These are phyloP conservation scores for Daphne laureola DNA, from an alignment of 441 rosid genomes.

Conservation along the genomic window DNA sequence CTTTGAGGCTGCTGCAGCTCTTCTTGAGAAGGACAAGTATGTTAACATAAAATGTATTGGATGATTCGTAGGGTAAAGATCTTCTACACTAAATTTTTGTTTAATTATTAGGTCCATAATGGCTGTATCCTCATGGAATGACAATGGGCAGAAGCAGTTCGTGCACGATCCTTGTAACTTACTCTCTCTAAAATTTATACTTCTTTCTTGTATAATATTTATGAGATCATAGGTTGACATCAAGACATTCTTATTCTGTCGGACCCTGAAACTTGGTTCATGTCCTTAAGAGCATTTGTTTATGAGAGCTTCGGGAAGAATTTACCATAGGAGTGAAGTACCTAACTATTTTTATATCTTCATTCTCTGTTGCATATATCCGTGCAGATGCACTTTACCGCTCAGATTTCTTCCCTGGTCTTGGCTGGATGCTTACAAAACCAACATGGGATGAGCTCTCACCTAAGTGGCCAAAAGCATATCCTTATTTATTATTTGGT, in stretches of 20 bases:
- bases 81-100: too few species aligned
- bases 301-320: too few species aligned
- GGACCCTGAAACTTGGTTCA: too few species aligned
- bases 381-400: slow-evolving; percentile 79
- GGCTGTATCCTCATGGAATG: slow-evolving; percentile 99
- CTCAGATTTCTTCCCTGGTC: slow-evolving; percentile 97
- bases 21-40: slow-evolving; percentile 89
- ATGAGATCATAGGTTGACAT: too few species aligned
- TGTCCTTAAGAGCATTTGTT: too few species aligned
- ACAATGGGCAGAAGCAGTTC: slow-evolving; percentile 96
- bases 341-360: slow-evolving; percentile 11
- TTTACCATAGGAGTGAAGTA: neutral
- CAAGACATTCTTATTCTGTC: too few species aligned
- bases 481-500: slow-evolving; percentile 43
- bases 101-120: slow-evolving; percentile 63
- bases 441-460: slow-evolving; percentile 91
- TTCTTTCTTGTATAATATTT: neutral
- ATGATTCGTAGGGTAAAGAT: too few species aligned
- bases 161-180: slow-evolving; percentile 88
- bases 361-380: slow-evolving; percentile 16
- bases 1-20: slow-evolving; percentile 87
- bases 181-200: slow-evolving; percentile 9
- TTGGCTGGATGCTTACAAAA: slow-evolving; percentile 93
- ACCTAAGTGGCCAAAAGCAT: slow-evolving; percentile 99
- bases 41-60: slow-evolving; percentile 9